A percentile compares a stretch with the other conserved stretches of the same genome.
Conservation (phyloP, 2,329 filamentous ascomycete genomes). For the Graphiopsis chlorocephala region DNA sequence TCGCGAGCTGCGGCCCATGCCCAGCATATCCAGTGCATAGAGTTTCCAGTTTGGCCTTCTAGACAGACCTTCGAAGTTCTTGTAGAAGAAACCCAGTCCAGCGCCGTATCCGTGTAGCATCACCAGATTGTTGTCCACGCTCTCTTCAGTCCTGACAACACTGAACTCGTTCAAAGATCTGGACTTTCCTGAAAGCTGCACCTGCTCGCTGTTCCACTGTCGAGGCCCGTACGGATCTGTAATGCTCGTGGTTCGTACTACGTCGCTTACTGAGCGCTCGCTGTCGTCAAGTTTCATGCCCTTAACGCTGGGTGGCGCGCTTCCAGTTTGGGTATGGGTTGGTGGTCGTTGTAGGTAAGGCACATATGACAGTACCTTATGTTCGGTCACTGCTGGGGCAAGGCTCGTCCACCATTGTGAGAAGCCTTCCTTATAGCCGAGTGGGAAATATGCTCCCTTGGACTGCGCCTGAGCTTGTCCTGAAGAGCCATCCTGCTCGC, state of each 20-base stretch:
- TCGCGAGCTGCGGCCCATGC: constrained; percentile 85
- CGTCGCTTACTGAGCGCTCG: constrained; percentile 36
- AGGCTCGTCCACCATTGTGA: constrained; percentile 91
- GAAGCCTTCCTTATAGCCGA: constrained; percentile 88
- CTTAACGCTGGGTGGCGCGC: constrained; percentile 43
- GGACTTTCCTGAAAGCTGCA: constrained; percentile 79
- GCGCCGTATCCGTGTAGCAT: constrained; percentile 97
- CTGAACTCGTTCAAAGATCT: constrained; percentile 90
- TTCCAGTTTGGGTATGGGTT: constrained; percentile 64
- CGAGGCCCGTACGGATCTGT: constrained; percentile 81
- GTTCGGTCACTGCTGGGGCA: constrained; percentile 80
- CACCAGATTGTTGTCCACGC: constrained; percentile 80
- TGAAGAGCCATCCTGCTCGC: constrained; percentile 28
- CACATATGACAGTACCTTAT: constrained; percentile 80
- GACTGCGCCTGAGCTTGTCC: constrained; percentile 13
- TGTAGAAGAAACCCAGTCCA: constrained; percentile 95
- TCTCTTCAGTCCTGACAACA: constrained; percentile 76
- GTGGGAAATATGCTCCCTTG: constrained; percentile 59
- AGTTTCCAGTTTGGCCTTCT: constrained; percentile 79
- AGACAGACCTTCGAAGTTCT: constrained; percentile 88
- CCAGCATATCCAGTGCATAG: constrained; percentile 90
- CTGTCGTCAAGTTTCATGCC: constrained; percentile 39
- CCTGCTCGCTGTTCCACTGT: constrained; percentile 81
- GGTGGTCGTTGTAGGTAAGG: constrained; percentile 75
- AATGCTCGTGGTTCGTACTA: constrained; percentile 42